phyloP scores from a whole-genome alignment of 2,329 filamentous ascomycete species.

The Colletotrichum euphorbiae region DNA sequence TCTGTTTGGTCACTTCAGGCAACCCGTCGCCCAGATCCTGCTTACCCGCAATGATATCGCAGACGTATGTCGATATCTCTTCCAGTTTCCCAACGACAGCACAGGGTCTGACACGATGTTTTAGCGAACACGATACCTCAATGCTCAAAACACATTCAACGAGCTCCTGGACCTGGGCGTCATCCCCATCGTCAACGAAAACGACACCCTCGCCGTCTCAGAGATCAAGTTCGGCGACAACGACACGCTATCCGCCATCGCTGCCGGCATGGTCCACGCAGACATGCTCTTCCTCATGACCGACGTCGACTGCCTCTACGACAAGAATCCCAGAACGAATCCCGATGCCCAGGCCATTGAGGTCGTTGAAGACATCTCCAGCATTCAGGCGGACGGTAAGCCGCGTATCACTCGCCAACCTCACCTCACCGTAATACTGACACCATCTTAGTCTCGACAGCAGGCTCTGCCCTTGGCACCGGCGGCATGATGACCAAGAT shows the following conservation, averaged over 20 bases:
- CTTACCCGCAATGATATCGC: slow-evolving; percentile 96
- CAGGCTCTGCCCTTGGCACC: slow-evolving; percentile 89
- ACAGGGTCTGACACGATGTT: slow-evolving; percentile 36
- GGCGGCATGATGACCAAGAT: slow-evolving; percentile 99
- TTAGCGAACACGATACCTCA: slow-evolving; percentile 90
- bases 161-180: slow-evolving; percentile 94
- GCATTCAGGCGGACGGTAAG: slow-evolving; percentile 82
- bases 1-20: slow-evolving; percentile 85
- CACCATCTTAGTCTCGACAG: slow-evolving; percentile 75
- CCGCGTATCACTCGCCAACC: neutral
- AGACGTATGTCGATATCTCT: slow-evolving; percentile 70
- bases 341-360: slow-evolving; percentile 91
- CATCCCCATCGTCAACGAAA: slow-evolving; percentile 98
- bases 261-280: slow-evolving; percentile 95
- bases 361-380: slow-evolving; percentile 88
- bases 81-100: neutral
- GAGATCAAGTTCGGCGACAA: slow-evolving; percentile 99
- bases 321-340: slow-evolving; percentile 90
- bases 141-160: slow-evolving; percentile 94
- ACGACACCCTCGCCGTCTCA: slow-evolving; percentile 94
- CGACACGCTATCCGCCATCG: slow-evolving; percentile 95
- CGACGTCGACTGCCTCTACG: slow-evolving; percentile 96
- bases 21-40: slow-evolving; percentile 94
- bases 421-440: neutral
- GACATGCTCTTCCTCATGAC: slow-evolving; percentile 99